These are phyloP conservation scores for Fraxinus albicans DNA, from an alignment of 305 asterid species.

Conservation along the genomic window DNA sequence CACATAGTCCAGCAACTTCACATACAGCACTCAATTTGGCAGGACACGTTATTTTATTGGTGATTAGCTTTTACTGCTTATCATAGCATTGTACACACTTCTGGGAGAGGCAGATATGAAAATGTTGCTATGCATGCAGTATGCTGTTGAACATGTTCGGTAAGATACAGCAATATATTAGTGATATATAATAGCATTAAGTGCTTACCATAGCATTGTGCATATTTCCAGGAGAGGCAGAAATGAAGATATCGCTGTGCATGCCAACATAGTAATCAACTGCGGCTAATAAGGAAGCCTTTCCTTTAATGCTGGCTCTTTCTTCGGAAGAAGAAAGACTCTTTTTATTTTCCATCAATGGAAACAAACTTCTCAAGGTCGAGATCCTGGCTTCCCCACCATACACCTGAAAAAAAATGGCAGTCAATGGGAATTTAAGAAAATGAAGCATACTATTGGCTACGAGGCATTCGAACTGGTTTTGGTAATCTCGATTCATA, in stretches of 20 bases:
- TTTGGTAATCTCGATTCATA: not conserved
- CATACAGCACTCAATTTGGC: not conserved
- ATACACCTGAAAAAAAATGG: slow-evolving; percentile 52
- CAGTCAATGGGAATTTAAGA: slow-evolving; percentile 6
- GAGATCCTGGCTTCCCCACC: slow-evolving; percentile 98
- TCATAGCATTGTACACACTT: not conserved
- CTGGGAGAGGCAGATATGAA: not conserved
- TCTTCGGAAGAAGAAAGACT: slow-evolving; percentile 81
- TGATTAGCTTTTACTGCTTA: not conserved
- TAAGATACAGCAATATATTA: not conserved
- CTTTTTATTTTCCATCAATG: slow-evolving; percentile 87
- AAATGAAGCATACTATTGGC: not conserved
- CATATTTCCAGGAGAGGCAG: slow-evolving; percentile 99
- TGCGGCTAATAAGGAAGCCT: slow-evolving; percentile 90
- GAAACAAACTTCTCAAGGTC: slow-evolving; percentile 69
- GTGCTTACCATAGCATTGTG: slow-evolving; percentile 91
- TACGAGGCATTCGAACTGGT: not conserved
- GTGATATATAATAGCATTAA: not conserved
- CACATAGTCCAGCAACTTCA: not conserved
- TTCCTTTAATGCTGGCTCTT: slow-evolving; percentile 74
- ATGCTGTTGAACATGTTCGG: not conserved
- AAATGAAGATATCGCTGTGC: slow-evolving; percentile 88
- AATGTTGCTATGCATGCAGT: not conserved
- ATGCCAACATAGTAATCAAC: slow-evolving; percentile 91
- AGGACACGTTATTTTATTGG: not conserved